Evolutionary conservation across 148 eudicot species (phyloP).

Genomic region (Fagopyrum tataricum): DNA sequence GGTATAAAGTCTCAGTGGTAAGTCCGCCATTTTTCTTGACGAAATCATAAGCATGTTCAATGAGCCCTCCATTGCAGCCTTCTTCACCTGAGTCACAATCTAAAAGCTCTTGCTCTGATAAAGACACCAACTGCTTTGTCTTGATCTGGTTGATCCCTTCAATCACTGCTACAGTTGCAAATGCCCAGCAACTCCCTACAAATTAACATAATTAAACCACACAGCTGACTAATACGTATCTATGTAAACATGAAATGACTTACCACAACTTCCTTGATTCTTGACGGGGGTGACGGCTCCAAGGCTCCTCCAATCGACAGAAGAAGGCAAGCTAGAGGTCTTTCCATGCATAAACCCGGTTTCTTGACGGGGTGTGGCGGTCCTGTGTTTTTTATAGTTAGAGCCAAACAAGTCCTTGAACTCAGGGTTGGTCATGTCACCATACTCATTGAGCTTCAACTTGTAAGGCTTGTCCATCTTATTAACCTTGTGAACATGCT

Average conservation of each 20-base stretch:
- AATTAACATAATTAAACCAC: background rate
- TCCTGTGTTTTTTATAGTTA: background rate
- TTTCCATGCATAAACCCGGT: background rate
- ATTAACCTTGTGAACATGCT: constrained; percentile 29
- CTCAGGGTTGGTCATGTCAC: constrained; percentile 38
- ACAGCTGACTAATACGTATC: no score
- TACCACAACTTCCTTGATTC: constrained; percentile 21
- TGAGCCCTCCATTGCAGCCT: constrained; percentile 26
- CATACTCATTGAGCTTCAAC: constrained; percentile 34
- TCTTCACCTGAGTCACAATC: constrained; percentile 17
- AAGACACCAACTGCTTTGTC: constrained; percentile 16
- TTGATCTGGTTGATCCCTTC: constrained; percentile 23
- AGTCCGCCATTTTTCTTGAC: constrained; percentile 18
- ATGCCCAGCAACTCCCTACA: constrained; percentile 29
- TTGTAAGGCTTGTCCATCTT: constrained; percentile 33
- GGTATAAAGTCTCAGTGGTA: constrained; percentile 24
- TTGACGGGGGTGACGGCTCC: constrained; percentile 21
- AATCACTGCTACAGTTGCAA: constrained; percentile 20
- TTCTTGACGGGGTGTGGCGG: background rate
- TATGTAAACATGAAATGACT: no score
- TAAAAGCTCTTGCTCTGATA: constrained; percentile 23
- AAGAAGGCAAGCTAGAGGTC: background rate
- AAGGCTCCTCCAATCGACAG: constrained; percentile 16
- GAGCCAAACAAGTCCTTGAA: constrained; percentile 17
- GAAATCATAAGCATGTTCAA: constrained; percentile 20